Conservation (phyloP, 148 eudicot species). For the Agrostemma githago region DNA sequence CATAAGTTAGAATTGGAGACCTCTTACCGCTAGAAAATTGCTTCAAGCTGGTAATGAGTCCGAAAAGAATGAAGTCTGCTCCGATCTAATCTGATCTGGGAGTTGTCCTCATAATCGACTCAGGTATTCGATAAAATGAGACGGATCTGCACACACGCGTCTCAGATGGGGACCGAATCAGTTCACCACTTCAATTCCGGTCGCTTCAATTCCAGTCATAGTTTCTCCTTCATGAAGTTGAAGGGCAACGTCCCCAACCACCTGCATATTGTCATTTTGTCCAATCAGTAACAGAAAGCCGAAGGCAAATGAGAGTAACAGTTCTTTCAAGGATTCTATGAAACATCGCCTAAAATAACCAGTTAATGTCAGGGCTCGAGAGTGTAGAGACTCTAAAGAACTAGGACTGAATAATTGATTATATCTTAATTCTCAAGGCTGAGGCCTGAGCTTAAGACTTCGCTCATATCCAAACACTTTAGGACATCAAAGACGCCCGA, state of each 20-base stretch:
- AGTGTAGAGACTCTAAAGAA: no score
- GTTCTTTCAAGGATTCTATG: background rate
- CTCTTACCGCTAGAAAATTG: background rate
- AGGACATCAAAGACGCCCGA: no score
- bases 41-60: background rate
- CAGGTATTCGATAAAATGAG: background rate
- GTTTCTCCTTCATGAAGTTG: constrained; percentile 62
- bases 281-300: constrained; percentile 14
- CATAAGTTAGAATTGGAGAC: background rate
- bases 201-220: constrained; percentile 54
- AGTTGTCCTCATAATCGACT: no score
- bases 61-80: background rate
- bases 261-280: constrained; percentile 38
- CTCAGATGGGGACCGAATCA: constrained; percentile 27
- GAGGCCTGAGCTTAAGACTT: no score
- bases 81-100: background rate
- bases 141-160: background rate
- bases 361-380: background rate
- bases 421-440: no score
- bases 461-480: no score
- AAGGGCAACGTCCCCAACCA: constrained; percentile 81
- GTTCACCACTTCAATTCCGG: constrained; percentile 73
- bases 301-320: background rate
- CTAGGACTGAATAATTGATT: no score
- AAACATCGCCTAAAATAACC: constrained; percentile 25